Conservation (phyloP, 1,139 yeast species). For the Suhomyces choctaworum region DNA sequence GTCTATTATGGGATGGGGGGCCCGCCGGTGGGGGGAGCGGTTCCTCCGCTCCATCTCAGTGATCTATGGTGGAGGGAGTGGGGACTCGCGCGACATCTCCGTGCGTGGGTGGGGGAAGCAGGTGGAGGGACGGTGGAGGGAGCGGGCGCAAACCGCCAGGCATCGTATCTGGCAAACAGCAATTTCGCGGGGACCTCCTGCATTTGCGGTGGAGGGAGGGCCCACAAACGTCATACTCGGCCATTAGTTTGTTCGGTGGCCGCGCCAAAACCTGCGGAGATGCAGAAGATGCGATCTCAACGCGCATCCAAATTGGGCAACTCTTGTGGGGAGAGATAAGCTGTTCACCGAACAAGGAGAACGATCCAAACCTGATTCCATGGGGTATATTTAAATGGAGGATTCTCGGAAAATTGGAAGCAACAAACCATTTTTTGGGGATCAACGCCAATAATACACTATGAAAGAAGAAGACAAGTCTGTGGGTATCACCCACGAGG, state of each 20-base stretch:
- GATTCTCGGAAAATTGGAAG: background rate
- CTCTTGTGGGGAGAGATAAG: constrained; percentile 10
- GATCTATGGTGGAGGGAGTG: constrained; percentile 4
- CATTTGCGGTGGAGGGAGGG: constrained; percentile 1
- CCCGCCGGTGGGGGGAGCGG: constrained; percentile 1
- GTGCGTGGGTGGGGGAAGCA: too few species aligned
- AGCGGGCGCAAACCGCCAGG: too few species aligned
- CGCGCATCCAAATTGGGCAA: constrained; percentile 4
- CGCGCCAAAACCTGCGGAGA: too few species aligned
- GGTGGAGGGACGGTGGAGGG: too few species aligned
- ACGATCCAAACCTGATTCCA: too few species aligned
- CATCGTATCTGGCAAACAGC: too few species aligned
- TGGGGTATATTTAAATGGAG: constrained; percentile 1
- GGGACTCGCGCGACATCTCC: background rate
- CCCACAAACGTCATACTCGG: background rate
- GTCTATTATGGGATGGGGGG: too few species aligned
- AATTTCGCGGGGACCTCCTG: too few species aligned
- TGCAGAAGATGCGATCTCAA: too few species aligned
- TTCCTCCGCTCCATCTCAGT: background rate
- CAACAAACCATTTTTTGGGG: background rate
- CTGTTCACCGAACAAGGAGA: background rate
- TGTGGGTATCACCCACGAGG: constrained; percentile 6
- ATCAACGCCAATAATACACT: too few species aligned
- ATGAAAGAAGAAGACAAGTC: constrained; percentile 5
- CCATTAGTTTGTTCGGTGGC: background rate